A percentile compares a stretch with the other conserved stretches of the same genome.
Conservation (phyloP, 495 filamentous ascomycete genomes). For the Chaetomium cochliodes region DNA sequence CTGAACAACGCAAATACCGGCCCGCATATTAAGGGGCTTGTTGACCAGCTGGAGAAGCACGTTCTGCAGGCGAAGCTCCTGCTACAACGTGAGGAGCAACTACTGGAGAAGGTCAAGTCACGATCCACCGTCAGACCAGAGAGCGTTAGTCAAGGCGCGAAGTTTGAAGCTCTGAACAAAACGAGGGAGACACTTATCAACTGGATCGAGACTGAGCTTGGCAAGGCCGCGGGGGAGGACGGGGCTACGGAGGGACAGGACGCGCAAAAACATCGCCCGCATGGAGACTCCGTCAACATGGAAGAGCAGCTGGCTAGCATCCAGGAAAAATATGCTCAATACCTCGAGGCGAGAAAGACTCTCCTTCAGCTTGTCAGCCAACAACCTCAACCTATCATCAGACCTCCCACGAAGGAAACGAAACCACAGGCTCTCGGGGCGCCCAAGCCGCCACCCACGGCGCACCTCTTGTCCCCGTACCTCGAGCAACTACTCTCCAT, state of each 20-base stretch:
- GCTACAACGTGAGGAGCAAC: slow-evolving; percentile 60
- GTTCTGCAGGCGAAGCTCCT: slow-evolving; percentile 62
- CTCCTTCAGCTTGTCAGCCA: slow-evolving; percentile 41
- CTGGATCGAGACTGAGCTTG: slow-evolving; percentile 70
- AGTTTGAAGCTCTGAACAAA: slow-evolving; percentile 49
- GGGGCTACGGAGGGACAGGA: slow-evolving; percentile 40
- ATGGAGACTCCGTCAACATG: slow-evolving; percentile 41
- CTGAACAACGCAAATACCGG: slow-evolving; percentile 35
- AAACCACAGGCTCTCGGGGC: slow-evolving; percentile 25
- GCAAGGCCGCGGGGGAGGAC: slow-evolving; percentile 50
- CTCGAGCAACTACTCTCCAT: slow-evolving; percentile 55
- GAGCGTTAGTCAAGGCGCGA: slow-evolving; percentile 37
- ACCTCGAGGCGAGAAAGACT: slow-evolving; percentile 45
- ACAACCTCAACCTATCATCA: slow-evolving; percentile 35
- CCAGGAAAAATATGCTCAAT: slow-evolving; percentile 49
- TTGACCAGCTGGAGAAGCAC: slow-evolving; percentile 62
- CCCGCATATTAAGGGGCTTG: slow-evolving; percentile 48
- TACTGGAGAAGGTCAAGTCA: slow-evolving; percentile 57
- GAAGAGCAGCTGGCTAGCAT: slow-evolving; percentile 50
- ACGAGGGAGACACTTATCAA: slow-evolving; percentile 64
- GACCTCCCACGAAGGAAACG: slow-evolving; percentile 30
- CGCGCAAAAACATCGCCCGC: slow-evolving; percentile 22
- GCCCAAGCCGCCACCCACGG: slow-evolving; percentile 21
- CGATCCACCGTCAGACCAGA: slow-evolving; percentile 35
- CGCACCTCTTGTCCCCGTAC: slow-evolving; percentile 53